These are phyloP conservation scores for Mesembryanthemum crystallinum DNA, from an alignment of 148 eudicot species.

Conservation along the genomic window DNA sequence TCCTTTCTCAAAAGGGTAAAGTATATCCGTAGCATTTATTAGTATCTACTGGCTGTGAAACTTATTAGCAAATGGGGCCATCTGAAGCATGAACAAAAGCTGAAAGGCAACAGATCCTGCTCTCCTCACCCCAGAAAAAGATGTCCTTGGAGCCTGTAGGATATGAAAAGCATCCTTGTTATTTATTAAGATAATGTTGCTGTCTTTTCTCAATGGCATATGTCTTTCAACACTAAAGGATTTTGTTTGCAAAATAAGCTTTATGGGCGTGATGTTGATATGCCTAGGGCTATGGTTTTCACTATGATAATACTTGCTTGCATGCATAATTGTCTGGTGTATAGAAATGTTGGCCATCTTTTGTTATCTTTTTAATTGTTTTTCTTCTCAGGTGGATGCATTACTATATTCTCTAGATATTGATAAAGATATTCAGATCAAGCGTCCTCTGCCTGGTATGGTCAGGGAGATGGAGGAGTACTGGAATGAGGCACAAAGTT, in stretches of 20 bases:
- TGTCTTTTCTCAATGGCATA: not conserved
- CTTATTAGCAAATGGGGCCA: not conserved
- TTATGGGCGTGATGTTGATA: not conserved
- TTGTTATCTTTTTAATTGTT: not conserved
- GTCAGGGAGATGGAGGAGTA: slow-evolving; percentile 76
- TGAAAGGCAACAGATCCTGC: not conserved
- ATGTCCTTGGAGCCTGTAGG: not conserved
- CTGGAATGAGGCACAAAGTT: slow-evolving; percentile 88
- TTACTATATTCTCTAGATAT: slow-evolving; percentile 83
- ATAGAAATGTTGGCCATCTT: not conserved
- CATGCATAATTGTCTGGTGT: not conserved
- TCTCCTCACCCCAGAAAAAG: not conserved
- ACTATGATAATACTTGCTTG: slow-evolving; percentile 15
- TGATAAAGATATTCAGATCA: slow-evolving; percentile 59
- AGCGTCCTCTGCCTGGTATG: slow-evolving; percentile 75
- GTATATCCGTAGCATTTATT: no score
- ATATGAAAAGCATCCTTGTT: not conserved
- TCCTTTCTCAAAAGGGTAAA: no score
- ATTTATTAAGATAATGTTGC: not conserved
- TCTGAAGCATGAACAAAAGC: not conserved
- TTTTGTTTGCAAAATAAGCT: not conserved
- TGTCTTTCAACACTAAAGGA: not conserved
- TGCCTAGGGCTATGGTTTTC: not conserved
- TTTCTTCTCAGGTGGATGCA: slow-evolving; percentile 65
- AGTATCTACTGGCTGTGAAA: no score